Evolutionary conservation across 2,329 filamentous ascomycete genomes (phyloP).

Genomic region (Stagonosporopsis tanaceti): DNA sequence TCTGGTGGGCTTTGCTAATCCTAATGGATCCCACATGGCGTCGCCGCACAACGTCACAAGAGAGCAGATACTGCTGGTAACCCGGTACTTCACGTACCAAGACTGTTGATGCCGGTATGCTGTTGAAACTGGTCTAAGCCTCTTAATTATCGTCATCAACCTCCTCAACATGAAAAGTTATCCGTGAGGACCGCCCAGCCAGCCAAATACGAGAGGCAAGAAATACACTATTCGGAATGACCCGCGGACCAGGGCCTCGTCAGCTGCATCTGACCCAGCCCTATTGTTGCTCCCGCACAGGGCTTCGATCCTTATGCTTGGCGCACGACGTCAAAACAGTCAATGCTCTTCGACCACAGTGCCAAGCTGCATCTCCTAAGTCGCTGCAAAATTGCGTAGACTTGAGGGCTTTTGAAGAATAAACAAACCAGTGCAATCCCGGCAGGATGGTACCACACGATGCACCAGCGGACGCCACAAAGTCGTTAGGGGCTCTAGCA

Average conservation of each 20-base stretch:
- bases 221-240: slow-evolving; percentile 10
- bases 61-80: not conserved
- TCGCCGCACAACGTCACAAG: slow-evolving; percentile 16
- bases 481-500: slow-evolving; percentile 3
- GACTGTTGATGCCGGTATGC: not conserved
- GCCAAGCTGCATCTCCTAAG: not conserved
- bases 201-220: slow-evolving; percentile 8
- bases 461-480: not conserved
- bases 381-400: not conserved
- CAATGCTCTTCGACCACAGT: not conserved
- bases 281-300: slow-evolving; percentile 14
- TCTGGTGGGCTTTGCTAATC: slow-evolving; percentile 8
- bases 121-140: not conserved
- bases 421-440: slow-evolving; percentile 4
- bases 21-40: slow-evolving; percentile 14
- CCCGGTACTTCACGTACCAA: slow-evolving; percentile 2
- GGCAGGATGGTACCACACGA: slow-evolving; percentile 3
- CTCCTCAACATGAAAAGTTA: slow-evolving; percentile 6
- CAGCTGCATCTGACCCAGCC: slow-evolving; percentile 8
- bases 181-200: not conserved
- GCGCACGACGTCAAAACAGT: not conserved
- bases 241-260: slow-evolving; percentile 6
- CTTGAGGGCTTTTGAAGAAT: not conserved
- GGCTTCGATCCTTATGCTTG: slow-evolving; percentile 3
- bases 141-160: slow-evolving; percentile 6